Evolutionary conservation across 352 stramenopile genomes (phyloP).

Genomic region (Globisporangium perplexum): DNA sequence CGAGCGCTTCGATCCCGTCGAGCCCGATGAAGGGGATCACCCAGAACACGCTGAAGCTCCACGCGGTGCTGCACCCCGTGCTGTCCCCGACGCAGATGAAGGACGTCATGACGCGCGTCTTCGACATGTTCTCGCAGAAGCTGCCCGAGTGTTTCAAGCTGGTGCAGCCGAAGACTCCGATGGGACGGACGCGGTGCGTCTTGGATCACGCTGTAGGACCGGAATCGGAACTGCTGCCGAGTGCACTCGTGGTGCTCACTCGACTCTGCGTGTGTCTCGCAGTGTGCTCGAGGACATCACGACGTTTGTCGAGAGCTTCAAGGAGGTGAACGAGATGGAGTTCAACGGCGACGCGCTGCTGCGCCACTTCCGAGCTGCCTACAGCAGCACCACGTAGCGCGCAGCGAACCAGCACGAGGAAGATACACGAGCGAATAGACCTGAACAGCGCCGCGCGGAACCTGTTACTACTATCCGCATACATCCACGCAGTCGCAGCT

Average conservation of each 20-base stretch:
- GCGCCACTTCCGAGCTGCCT: slow-evolving; percentile 54
- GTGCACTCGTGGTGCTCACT: background rate
- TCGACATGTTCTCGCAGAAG: slow-evolving; percentile 87
- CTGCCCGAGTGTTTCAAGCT: slow-evolving; percentile 86
- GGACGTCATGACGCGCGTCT: slow-evolving; percentile 92
- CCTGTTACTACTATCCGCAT: background rate
- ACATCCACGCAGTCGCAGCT: background rate
- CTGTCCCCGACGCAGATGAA: slow-evolving; percentile 93
- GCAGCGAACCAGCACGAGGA: background rate
- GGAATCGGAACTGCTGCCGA: background rate
- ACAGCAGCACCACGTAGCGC: slow-evolving; percentile 24
- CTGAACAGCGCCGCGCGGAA: background rate
- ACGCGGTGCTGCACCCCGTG: slow-evolving; percentile 91
- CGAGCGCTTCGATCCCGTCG: slow-evolving; percentile 47
- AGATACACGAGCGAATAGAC: background rate
- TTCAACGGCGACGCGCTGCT: slow-evolving; percentile 63
- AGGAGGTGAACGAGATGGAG: slow-evolving; percentile 54
- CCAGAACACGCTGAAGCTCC: slow-evolving; percentile 93
- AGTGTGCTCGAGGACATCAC: slow-evolving; percentile 73
- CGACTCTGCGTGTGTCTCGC: background rate
- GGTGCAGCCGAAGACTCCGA: slow-evolving; percentile 64
- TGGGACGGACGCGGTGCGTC: slow-evolving; percentile 63
- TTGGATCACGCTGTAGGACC: background rate
- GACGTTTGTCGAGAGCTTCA: slow-evolving; percentile 70
- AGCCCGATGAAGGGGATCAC: slow-evolving; percentile 92